phyloP scores from a whole-genome alignment of 2,329 filamentous ascomycete genomes.

The Botrytis porri region DNA sequence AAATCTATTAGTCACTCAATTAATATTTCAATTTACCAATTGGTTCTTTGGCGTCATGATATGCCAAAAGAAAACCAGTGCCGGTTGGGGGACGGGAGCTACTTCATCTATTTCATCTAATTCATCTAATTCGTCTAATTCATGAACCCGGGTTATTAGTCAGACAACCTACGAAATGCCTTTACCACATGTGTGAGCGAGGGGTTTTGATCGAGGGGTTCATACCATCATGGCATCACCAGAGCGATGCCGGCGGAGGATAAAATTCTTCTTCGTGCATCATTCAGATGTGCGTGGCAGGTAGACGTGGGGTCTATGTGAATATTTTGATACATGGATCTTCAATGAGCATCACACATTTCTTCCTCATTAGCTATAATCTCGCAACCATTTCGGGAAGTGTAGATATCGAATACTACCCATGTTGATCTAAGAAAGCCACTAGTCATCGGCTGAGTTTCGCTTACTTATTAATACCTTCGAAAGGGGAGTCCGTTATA shows the following conservation, averaged over 20 bases:
- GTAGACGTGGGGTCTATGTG: not conserved
- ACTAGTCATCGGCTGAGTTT: not conserved
- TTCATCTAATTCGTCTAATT: not conserved
- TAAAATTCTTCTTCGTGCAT: conserved; percentile 11
- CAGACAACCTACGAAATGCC: not conserved
- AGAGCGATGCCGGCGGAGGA: conserved; percentile 3
- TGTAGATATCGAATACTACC: not conserved
- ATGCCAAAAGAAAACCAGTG: not conserved
- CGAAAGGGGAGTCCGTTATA: not conserved
- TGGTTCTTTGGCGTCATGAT: not conserved
- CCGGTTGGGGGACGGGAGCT: not conserved
- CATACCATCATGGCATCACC: not conserved
- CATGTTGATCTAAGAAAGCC: not conserved
- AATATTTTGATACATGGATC: not conserved
- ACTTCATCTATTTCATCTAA: not conserved
- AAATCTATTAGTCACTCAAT: not conserved
- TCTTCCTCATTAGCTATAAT: not conserved
- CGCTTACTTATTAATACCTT: not conserved
- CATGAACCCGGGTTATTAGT: not conserved
- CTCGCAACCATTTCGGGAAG: not conserved
- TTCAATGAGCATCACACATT: not conserved
- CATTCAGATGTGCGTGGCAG: not conserved
- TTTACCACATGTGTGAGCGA: not conserved
- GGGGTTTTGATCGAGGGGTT: not conserved
- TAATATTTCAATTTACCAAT: conserved; percentile 5